Base-by-base conservation (phyloP, 2,329 filamentous ascomycete species). In the Fusarium longipes region DNA sequence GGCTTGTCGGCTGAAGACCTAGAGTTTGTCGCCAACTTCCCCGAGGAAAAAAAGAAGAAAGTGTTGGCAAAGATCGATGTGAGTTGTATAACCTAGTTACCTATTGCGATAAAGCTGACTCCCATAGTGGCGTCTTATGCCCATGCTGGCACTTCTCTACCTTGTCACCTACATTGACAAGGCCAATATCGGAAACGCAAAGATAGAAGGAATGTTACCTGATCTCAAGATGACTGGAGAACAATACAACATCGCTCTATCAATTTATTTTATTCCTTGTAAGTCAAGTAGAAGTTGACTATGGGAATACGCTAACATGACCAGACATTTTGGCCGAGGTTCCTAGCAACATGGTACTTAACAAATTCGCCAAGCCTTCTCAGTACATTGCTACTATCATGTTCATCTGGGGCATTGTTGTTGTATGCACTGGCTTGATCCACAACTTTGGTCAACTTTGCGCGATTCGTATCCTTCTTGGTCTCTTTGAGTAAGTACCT, bases 21-120 rank as follows among this genome's bases (percentile, higher is more conserved):
- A 5, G 68, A 65, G n/a, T 70, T 70, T 54, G 64, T 70, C 1
- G 50, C 55, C 6, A 68, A 67, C 7, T 70, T 70, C 24, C 48
- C 68, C 0, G 68, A 70, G 2, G 68, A 70, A 2, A 68, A 66
- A 36, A 65, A 52, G 30, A 70, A 70, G 64, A 70, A 68, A 24
- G 55, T 68, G 10, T 39, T 70, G 47, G 33, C 64, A 6, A 70
- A 70, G 38, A 57, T 70, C 2, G 68, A 70, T 42, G 68, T 70
- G 52, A 8, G 45, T 20, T 22, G 4, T 7, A 3, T 0, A 1
- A 8, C 22, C 2, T 7, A 11, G 3, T 1, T 2, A 3, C 3
- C 20, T 29, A 6, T 2, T 6, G 2, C 22, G 6, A 0, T 2
- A 1, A 15, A 29, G 29, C 43, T 50, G 0, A 48, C 45, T 18